These are phyloP conservation scores for Oenanthe sinensis DNA, from an alignment of 129 eudicot genomes.

Conservation along the genomic window DNA sequence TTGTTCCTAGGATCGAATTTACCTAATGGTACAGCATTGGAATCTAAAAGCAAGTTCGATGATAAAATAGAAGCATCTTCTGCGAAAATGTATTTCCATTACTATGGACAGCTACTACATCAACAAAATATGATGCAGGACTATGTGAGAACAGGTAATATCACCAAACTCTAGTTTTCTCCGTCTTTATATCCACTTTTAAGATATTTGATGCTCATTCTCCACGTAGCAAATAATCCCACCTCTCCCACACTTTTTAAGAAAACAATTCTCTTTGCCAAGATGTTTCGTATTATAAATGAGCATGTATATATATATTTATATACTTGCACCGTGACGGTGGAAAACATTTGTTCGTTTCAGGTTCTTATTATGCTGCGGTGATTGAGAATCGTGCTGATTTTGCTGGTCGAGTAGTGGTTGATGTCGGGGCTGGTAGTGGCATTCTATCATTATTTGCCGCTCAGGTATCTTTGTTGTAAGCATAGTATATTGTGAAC, in stretches of 20 bases:
- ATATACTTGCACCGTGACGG: slow-evolving; percentile 2
- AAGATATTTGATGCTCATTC: not conserved
- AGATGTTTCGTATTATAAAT: not conserved
- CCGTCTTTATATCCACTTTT: not conserved
- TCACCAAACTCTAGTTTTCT: not conserved
- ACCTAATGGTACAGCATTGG: slow-evolving; percentile 50
- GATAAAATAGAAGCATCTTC: slow-evolving; percentile 90
- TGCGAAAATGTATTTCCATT: slow-evolving; percentile 95
- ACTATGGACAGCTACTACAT: slow-evolving; percentile 87
- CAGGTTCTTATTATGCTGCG: slow-evolving; percentile 94
- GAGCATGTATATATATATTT: not conserved
- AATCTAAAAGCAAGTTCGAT: slow-evolving; percentile 76
- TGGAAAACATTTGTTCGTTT: slow-evolving; percentile 5
- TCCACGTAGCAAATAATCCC: not conserved
- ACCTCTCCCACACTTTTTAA: not conserved
- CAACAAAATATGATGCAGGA: slow-evolving; percentile 99
- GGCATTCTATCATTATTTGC: slow-evolving; percentile 97
- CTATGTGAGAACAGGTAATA: slow-evolving; percentile 6
- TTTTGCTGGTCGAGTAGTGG: slow-evolving; percentile 81
- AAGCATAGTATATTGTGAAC: not conserved
- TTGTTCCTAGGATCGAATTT: slow-evolving; percentile 41
- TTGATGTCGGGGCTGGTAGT: slow-evolving; percentile 98
- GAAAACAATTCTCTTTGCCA: not conserved
- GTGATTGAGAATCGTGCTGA: slow-evolving; percentile 87
- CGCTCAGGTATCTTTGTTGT: slow-evolving; percentile 60